phyloP scores from a whole-genome alignment of 2,329 filamentous ascomycete species.

The Shiraia sp. region DNA sequence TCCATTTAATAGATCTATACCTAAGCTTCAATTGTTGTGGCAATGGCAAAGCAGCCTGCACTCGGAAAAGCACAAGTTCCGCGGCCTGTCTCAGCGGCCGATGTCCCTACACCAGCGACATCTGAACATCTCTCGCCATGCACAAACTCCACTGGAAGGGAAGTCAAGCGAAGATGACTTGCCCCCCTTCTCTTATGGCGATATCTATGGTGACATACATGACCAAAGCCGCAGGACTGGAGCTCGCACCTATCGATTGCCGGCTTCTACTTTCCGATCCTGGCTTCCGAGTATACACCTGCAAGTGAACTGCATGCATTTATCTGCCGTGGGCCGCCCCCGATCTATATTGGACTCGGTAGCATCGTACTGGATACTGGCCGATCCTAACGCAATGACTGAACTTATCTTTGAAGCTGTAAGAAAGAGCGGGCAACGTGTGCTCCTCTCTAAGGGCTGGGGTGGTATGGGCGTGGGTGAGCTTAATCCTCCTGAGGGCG shows the following conservation, averaged over 20 bases:
- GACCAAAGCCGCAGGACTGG: constrained; percentile 54
- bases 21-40: too few relatives aligned
- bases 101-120: too few relatives aligned
- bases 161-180: constrained; percentile 29
- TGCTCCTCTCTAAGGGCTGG: constrained; percentile 86
- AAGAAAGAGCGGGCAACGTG: constrained; percentile 67
- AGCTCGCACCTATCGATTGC: constrained; percentile 45
- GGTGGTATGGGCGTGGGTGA: constrained; percentile 75
- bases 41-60: too few relatives aligned
- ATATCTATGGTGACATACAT: constrained; percentile 36
- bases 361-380: constrained; percentile 48
- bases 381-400: constrained; percentile 49
- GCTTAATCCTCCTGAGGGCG: constrained; percentile 67
- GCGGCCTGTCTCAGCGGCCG: too few relatives aligned
- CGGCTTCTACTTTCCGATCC: constrained; percentile 47
- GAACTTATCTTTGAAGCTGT: constrained; percentile 48
- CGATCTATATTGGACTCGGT: constrained; percentile 49
- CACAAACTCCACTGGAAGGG: too few relatives aligned
- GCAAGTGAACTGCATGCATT: constrained; percentile 45
- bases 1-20: too few relatives aligned
- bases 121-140: too few relatives aligned
- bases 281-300: constrained; percentile 46
- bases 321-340: constrained; percentile 44
- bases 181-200: constrained; percentile 37
- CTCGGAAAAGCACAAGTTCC: too few relatives aligned